These are phyloP conservation scores for Epichloe sp. DNA, from an alignment of 2,329 filamentous ascomycete species.

Conservation along the genomic window DNA sequence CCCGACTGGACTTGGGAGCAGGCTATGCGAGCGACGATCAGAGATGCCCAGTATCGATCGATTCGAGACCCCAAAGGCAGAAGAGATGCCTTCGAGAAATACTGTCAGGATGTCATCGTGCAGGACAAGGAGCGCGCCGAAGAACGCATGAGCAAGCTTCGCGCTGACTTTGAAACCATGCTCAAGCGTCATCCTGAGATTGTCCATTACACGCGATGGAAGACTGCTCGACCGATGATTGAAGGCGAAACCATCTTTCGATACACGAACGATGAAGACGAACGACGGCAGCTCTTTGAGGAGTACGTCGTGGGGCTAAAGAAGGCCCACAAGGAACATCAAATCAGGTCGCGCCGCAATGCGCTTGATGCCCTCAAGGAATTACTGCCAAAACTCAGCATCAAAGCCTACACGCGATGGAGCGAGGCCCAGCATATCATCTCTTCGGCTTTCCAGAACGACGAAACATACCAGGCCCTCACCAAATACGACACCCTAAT, in stretches of 20 bases:
- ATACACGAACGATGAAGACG: slow-evolving; percentile 74
- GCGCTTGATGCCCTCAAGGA: slow-evolving; percentile 75
- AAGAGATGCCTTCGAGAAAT: slow-evolving; percentile 87
- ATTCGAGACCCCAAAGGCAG: slow-evolving; percentile 87
- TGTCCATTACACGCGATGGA: slow-evolving; percentile 94
- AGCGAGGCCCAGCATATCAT: slow-evolving; percentile 76
- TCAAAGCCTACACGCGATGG: slow-evolving; percentile 94
- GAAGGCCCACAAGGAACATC: slow-evolving; percentile 64
- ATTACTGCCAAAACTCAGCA: slow-evolving; percentile 64
- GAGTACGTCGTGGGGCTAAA: slow-evolving; percentile 83
- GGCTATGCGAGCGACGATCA: slow-evolving; percentile 71
- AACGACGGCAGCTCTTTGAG: slow-evolving; percentile 81
- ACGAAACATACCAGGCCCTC: slow-evolving; percentile 75
- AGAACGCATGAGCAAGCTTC: slow-evolving; percentile 82
- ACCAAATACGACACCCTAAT: slow-evolving; percentile 82
- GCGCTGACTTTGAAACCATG: slow-evolving; percentile 91
- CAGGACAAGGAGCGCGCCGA: slow-evolving; percentile 93
- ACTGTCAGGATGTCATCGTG: slow-evolving; percentile 74
- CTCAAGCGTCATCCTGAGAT: slow-evolving; percentile 93
- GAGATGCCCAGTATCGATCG: slow-evolving; percentile 83
- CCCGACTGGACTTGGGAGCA: slow-evolving; percentile 91
- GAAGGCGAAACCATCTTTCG: slow-evolving; percentile 93
- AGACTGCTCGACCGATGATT: slow-evolving; percentile 85
- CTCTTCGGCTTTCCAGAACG: slow-evolving; percentile 62
- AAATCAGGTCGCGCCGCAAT: slow-evolving; percentile 57